These are phyloP conservation scores for Trapa incisa DNA, from an alignment of 345 rosid genomes.

Conservation along the genomic window DNA sequence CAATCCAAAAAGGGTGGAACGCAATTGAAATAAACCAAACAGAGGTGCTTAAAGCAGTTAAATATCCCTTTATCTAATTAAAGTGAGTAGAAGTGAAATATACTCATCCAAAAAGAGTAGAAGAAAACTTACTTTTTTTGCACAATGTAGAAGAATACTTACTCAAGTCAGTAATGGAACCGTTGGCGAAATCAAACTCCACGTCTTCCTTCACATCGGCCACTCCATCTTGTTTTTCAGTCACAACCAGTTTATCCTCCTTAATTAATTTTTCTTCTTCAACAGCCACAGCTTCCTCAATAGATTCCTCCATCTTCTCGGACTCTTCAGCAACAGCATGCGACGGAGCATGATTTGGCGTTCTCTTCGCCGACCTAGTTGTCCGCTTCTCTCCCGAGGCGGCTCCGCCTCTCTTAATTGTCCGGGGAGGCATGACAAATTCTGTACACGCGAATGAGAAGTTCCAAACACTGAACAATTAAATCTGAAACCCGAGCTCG, in stretches of 20 bases:
- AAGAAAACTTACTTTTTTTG: no score
- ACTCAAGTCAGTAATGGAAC: slow-evolving; percentile 4
- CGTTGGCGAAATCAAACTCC: neutral
- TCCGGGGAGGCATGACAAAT: slow-evolving; percentile 57
- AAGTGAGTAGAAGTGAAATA: neutral
- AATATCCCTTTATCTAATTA: neutral
- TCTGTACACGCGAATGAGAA: neutral
- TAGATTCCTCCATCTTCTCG: slow-evolving; percentile 19
- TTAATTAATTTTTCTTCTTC: slow-evolving; percentile 17
- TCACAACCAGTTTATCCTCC: slow-evolving; percentile 15
- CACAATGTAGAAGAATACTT: neutral
- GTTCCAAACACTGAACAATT: no score
- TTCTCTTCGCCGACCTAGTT: slow-evolving; percentile 36
- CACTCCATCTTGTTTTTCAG: slow-evolving; percentile 10
- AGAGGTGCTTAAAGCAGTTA: neutral
- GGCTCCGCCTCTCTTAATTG: slow-evolving; percentile 58
- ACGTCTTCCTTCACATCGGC: slow-evolving; percentile 2
- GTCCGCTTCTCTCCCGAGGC: slow-evolving; percentile 39
- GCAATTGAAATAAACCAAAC: neutral
- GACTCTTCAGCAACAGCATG: slow-evolving; percentile 18
- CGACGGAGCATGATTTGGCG: slow-evolving; percentile 27
- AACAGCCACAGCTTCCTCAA: slow-evolving; percentile 15
- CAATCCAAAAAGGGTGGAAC: neutral
- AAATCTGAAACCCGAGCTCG: neutral
- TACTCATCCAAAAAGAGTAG: no score